These are phyloP conservation scores for Hymenotorrendiella dingleyae DNA, from an alignment of 2,329 filamentous ascomycete species.

Conservation along the genomic window DNA sequence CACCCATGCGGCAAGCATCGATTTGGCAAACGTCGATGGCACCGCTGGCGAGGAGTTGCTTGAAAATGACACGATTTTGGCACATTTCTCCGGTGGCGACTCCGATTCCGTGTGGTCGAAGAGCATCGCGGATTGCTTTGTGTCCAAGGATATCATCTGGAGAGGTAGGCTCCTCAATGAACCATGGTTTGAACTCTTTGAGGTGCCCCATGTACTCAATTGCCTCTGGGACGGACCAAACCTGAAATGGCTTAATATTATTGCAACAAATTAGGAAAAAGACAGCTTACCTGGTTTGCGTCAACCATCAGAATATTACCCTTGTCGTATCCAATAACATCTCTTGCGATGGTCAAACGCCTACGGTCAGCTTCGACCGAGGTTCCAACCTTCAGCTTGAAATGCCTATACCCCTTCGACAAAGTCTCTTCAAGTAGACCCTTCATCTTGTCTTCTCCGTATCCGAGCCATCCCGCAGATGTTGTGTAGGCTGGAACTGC, in stretches of 20 bases:
- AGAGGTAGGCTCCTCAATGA: conserved; percentile 90
- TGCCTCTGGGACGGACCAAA: conserved; percentile 86
- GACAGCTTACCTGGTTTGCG: conserved; percentile 65
- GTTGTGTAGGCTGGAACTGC: conserved; percentile 91
- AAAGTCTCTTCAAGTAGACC: conserved; percentile 67
- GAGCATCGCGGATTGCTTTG: conserved; percentile 75
- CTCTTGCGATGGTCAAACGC: conserved; percentile 66
- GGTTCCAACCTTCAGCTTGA: conserved; percentile 85
- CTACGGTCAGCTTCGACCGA: conserved; percentile 65
- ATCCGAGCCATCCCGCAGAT: conserved; percentile 86
- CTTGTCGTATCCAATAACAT: conserved; percentile 75
- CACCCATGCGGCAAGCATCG: conserved; percentile 83
- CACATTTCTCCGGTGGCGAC: conserved; percentile 94
- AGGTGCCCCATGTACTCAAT: conserved; percentile 82
- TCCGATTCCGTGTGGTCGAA: conserved; percentile 68
- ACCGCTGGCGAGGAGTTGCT: conserved; percentile 74
- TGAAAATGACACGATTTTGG: conserved; percentile 91
- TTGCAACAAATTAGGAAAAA: neutral
- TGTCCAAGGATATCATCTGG: conserved; percentile 88
- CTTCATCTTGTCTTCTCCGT: conserved; percentile 83
- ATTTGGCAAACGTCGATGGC: conserved; percentile 87
- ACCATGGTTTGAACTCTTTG: conserved; percentile 80
- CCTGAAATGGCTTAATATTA: conserved; percentile 29
- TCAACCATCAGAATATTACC: conserved; percentile 79
- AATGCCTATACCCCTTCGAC: conserved; percentile 71